These are phyloP conservation scores for Typha latifolia DNA, from an alignment of 176 grass and related monocot genomes.

Conservation along the genomic window DNA sequence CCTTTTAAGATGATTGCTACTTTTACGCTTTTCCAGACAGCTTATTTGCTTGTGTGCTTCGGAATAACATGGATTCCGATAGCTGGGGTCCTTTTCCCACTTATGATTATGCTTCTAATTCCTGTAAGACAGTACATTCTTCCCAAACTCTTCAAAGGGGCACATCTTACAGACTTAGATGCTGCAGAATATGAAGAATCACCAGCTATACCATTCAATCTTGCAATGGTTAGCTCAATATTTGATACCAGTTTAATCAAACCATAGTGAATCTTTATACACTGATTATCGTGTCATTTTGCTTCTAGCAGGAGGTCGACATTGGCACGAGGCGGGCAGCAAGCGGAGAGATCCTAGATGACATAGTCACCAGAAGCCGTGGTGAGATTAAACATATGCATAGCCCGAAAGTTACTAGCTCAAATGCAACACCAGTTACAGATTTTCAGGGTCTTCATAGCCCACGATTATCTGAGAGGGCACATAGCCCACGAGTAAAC, in stretches of 20 bases:
- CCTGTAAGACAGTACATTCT: constrained; percentile 92
- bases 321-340: constrained; percentile 31
- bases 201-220: constrained; percentile 66
- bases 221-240: constrained; percentile 41
- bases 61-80: constrained; percentile 98
- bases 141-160: constrained; percentile 97
- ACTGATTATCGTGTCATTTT: constrained; percentile 3
- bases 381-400: constrained; percentile 84
- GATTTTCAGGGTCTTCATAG: constrained; percentile 57
- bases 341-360: constrained; percentile 68
- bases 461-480: constrained; percentile 66
- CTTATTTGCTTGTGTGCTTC: constrained; percentile 76
- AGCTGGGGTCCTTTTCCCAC: constrained; percentile 92
- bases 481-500: constrained; percentile 49
- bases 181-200: constrained; percentile 89
- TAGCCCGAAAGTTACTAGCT: constrained; percentile 89
- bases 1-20: constrained; percentile 86
- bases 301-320: constrained; percentile 63
- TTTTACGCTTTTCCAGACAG: constrained; percentile 91
- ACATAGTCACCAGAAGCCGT: constrained; percentile 79
- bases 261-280: constrained; percentile 2
- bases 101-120: constrained; percentile 98
- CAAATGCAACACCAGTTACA: constrained; percentile 54
- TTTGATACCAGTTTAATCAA: not conserved
- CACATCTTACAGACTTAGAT: constrained; percentile 81